phyloP scores from a whole-genome alignment of 352 stramenopile genomes.

The Discostella stelligera region DNA sequence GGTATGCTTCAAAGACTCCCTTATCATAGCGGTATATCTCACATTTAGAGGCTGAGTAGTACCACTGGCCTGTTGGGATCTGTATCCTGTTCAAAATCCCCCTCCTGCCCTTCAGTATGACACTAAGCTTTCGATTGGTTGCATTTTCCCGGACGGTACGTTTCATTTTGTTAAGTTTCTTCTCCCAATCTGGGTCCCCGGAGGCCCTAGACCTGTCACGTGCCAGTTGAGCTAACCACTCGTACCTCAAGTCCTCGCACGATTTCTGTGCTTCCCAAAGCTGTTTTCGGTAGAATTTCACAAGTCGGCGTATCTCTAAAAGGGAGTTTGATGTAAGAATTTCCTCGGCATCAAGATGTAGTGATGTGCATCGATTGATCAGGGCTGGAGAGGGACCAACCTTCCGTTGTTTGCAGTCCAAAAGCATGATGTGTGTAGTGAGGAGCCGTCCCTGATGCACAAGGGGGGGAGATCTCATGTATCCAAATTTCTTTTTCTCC shows the following conservation, averaged over 20 bases:
- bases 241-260: not conserved
- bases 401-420: not conserved
- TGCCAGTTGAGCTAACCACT: slow-evolving; percentile 12
- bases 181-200: slow-evolving; percentile 12
- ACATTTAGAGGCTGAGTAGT: not conserved
- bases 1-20: slow-evolving; percentile 28
- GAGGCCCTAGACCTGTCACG: not conserved
- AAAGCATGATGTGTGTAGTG: slow-evolving; percentile 3
- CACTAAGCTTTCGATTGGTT: slow-evolving; percentile 14
- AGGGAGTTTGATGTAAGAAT: not conserved
- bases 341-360: not conserved
- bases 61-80: slow-evolving; percentile 24
- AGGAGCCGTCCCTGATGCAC: not conserved
- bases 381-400: not conserved
- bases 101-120: slow-evolving; percentile 4
- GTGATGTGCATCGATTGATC: not conserved
- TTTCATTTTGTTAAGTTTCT: slow-evolving; percentile 16
- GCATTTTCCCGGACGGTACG: not conserved
- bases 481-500: slow-evolving; percentile 15
- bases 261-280: slow-evolving; percentile 28
- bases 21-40: slow-evolving; percentile 26
- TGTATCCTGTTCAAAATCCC: slow-evolving; percentile 17
- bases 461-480: not conserved
- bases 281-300: not conserved
- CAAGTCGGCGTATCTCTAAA: too few relatives aligned